These are phyloP conservation scores for Rhodotorula sp. DNA, from an alignment of 1,284 basidiomycete species.

Conservation along the genomic window DNA sequence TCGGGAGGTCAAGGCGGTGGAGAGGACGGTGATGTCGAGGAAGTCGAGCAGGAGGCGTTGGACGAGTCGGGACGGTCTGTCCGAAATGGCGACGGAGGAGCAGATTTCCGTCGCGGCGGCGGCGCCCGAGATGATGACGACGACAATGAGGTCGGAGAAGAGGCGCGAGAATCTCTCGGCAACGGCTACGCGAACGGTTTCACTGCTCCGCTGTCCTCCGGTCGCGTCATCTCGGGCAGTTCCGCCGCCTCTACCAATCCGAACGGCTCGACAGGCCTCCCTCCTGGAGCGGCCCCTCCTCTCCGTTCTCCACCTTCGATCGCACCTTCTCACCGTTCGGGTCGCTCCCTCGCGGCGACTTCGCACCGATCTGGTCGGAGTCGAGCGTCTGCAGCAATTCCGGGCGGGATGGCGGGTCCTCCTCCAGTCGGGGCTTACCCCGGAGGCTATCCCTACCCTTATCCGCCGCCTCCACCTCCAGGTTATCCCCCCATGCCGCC, in stretches of 20 bases:
- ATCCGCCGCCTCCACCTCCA: neutral
- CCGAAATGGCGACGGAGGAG: neutral
- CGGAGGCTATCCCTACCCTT: neutral
- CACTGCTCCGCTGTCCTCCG: no score
- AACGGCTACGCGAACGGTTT: neutral
- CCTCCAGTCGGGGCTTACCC: neutral
- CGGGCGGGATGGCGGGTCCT: neutral
- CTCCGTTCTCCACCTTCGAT: neutral
- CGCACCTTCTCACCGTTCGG: neutral
- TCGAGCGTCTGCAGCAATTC: neutral
- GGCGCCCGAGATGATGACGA: neutral
- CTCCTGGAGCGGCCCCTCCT: neutral
- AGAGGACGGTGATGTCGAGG: neutral
- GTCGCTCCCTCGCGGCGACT: neutral
- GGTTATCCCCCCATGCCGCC: conserved; percentile 4
- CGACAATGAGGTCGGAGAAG: neutral
- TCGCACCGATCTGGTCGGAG: neutral
- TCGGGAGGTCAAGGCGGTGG: conserved; percentile 2
- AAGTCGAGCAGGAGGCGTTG: neutral
- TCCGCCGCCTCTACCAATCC: neutral
- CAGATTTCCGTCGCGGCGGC: neutral
- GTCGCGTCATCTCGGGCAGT: neutral
- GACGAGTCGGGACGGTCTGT: no score
- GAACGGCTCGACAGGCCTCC: neutral
- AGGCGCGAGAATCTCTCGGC: neutral